These are phyloP conservation scores for Candida sp. DNA, from an alignment of 1,139 yeast genomes.

Conservation along the genomic window DNA sequence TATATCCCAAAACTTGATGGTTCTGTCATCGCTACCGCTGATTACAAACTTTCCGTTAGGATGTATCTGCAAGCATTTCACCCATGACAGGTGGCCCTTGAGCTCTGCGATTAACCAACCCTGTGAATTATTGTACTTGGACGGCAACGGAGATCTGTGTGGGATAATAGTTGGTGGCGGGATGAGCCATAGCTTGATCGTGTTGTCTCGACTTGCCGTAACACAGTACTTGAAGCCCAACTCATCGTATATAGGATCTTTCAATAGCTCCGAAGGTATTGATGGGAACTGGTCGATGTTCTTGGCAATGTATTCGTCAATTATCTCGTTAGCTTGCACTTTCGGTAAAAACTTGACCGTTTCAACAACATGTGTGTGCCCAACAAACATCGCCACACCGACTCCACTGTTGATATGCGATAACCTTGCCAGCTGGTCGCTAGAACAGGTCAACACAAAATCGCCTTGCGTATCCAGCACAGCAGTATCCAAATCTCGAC, in stretches of 20 bases:
- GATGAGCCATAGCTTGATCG: constrained; percentile 75
- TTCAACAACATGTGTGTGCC: constrained; percentile 88
- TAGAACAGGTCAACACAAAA: constrained; percentile 75
- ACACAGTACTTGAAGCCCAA: constrained; percentile 72
- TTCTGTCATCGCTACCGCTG: constrained; percentile 82
- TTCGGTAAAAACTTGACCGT: constrained; percentile 70
- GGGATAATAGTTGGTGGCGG: constrained; percentile 61
- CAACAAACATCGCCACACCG: constrained; percentile 69
- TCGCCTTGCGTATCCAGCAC: constrained; percentile 40
- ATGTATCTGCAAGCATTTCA: constrained; percentile 69
- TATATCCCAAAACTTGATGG: constrained; percentile 83
- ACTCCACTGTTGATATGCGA: constrained; percentile 69
- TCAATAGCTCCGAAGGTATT: constrained; percentile 35
- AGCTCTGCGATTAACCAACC: constrained; percentile 61
- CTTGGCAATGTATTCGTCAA: constrained; percentile 52
- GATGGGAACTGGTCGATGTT: constrained; percentile 34
- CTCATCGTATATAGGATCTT: constrained; percentile 31
- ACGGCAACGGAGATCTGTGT: constrained; percentile 62
- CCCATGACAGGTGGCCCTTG: constrained; percentile 89
- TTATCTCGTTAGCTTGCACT: constrained; percentile 41
- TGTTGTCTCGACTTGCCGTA: constrained; percentile 83
- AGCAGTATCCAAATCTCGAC: constrained; percentile 60
- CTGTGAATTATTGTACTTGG: constrained; percentile 53
- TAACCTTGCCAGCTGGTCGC: constrained; percentile 77
- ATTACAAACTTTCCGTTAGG: constrained; percentile 76